Percentiles rank a stretch among this genome's conserved stretches.
These are phyloP conservation scores for Hygrophila difformis DNA, from an alignment of 257 asterid species.

Conservation along the genomic window DNA sequence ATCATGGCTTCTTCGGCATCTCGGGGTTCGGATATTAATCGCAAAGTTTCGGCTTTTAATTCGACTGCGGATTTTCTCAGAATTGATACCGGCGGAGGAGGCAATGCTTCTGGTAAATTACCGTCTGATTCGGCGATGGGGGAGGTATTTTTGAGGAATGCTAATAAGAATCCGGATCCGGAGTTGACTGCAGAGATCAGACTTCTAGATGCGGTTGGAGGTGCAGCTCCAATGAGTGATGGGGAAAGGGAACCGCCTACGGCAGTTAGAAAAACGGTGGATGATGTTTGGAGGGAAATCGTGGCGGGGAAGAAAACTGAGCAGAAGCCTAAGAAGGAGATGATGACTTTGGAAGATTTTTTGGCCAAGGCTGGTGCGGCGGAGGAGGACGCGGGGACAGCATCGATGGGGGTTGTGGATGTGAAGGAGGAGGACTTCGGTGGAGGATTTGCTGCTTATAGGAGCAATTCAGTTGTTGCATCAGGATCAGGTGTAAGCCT, in stretches of 20 bases:
- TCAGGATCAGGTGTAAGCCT: conserved; percentile 24
- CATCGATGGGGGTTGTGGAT: conserved; percentile 19
- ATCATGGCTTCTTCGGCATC: conserved; percentile 38
- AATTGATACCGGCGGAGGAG: conserved; percentile 21
- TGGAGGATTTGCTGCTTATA: conserved; percentile 17
- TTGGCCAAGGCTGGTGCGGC: conserved; percentile 64
- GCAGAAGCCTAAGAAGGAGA: conserved; percentile 45
- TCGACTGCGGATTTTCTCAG: conserved; percentile 30
- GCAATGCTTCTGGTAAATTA: conserved; percentile 21
- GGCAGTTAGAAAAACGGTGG: conserved; percentile 61
- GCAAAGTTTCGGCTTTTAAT: conserved; percentile 27
- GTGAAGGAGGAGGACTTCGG: conserved; percentile 41
- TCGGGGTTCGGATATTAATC: conserved; percentile 42
- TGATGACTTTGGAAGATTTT: conserved; percentile 91
- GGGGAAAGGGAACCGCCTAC: conserved; percentile 30
- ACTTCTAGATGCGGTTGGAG: conserved; percentile 47
- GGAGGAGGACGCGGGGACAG: conserved; percentile 30
- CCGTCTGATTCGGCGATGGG: conserved; percentile 19
- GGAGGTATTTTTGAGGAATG: conserved; percentile 26
- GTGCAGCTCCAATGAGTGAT: conserved; percentile 34
- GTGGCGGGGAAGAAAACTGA: conserved; percentile 62
- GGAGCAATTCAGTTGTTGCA: conserved; percentile 23
- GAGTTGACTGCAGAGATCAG: conserved; percentile 42
- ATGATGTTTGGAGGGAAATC: conserved; percentile 94
- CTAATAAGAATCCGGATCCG: conserved; percentile 24